Evolutionary conservation across 192 early-diverging fungal genomes (phyloP), one percentile per base, ranked within the genome.

Genomic region (Phlyctochytrium bullatum): DNA sequence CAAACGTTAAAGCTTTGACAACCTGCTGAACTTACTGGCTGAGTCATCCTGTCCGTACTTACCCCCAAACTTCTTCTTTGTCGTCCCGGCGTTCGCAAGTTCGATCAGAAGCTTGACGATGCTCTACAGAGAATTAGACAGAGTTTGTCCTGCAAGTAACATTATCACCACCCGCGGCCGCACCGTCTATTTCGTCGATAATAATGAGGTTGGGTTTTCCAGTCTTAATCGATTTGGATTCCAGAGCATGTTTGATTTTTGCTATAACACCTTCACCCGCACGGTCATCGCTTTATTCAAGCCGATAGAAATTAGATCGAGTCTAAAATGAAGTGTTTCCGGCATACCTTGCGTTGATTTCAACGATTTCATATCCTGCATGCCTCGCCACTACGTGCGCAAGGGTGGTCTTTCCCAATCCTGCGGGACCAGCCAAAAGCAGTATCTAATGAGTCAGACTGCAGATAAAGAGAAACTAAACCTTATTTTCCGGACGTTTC

Each of bases 171-270:
- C 85, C 89, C 31, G 82, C 76, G 0, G 80, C 78, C 0, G 86
- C 94, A 31, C 97, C 97, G 74, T 98, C 97, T 66, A 98, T 92
- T 71, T 97, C 97, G 71, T 98, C 97, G 66, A 98, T 93, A 24
- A 98, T 87, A 25, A 97, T 73, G 23, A 95, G 64, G 68, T 85
- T 91, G 27, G 95, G 94, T 66, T 86, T 90, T 29, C 78, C 78
- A 34, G 76, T 77, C 2, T 79, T 79, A 65, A 87, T 50, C 0
- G 88, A 82, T 62, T 95, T 89, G 23, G 88, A 89, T 66, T 93
- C 90, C 30, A 93, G 76, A 1, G 91, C 90, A 27, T 90, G 78
- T 25, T 86, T 78, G 14, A 96, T 86, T 52, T 90, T 89, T 36
- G 88, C 86, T 52, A 83, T 84, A 2, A 96, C 34, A 2, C 64